Evolutionary conservation across 2,329 filamentous ascomycete genomes (phyloP).

Genomic region (Dothidotthia symphoricarpi): DNA sequence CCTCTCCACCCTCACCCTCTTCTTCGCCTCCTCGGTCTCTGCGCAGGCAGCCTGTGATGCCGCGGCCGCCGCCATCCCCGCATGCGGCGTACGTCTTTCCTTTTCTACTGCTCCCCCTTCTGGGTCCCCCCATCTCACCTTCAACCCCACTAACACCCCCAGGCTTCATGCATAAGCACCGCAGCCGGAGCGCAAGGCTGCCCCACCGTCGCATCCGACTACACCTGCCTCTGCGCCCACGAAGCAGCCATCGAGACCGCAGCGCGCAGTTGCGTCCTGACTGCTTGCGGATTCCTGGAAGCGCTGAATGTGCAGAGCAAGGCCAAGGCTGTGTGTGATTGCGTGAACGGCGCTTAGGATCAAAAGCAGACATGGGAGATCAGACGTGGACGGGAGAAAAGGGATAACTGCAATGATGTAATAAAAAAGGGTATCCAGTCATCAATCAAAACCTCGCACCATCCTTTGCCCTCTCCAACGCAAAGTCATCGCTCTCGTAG

Average conservation of each 20-base stretch:
- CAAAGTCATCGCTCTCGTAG: constrained; percentile 25
- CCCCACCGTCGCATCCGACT: constrained; percentile 2
- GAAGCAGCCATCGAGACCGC: constrained; percentile 10
- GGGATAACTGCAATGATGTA: no score
- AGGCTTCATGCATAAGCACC: constrained; percentile 11
- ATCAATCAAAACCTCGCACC: constrained; percentile 2
- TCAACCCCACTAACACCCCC: background rate
- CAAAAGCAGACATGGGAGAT: no score
- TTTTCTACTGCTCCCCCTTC: no score
- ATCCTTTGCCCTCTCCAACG: constrained; percentile 11
- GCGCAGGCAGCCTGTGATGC: constrained; percentile 16
- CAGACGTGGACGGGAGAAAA: no score
- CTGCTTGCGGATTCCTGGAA: constrained; percentile 10
- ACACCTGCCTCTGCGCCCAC: constrained; percentile 14
- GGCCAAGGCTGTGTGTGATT: constrained; percentile 12
- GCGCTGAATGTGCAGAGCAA: constrained; percentile 14
- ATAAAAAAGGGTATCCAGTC: no score
- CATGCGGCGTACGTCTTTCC: constrained; percentile 10
- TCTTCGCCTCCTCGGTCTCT: constrained; percentile 5
- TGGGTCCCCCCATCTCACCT: background rate
- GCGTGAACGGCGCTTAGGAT: constrained; percentile 1
- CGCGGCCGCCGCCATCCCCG: constrained; percentile 10
- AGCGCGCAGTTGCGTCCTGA: constrained; percentile 13
- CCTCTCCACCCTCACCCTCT: constrained; percentile 4
- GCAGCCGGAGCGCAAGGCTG: constrained; percentile 12